Evolutionary conservation across 1,284 basidiomycete species (phyloP).

Genomic region (Puccinia brachypodii): DNA sequence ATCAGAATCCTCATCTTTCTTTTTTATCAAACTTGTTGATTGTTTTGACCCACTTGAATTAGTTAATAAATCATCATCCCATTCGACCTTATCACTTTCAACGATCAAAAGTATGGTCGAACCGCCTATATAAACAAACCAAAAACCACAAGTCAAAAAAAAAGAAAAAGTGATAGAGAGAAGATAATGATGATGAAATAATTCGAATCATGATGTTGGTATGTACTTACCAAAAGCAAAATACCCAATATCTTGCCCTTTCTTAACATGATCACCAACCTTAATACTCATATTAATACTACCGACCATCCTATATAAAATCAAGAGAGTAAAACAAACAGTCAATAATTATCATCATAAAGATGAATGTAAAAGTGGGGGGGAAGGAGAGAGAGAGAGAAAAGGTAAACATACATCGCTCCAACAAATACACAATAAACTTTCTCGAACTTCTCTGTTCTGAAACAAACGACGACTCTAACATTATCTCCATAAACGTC

Average conservation of each 20-base stretch:
- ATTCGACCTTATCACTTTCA: slow-evolving; percentile 29
- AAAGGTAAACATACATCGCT: slow-evolving; percentile 45
- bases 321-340: background rate
- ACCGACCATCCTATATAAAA: slow-evolving; percentile 40
- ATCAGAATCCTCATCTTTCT: no score
- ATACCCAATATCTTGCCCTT: slow-evolving; percentile 45
- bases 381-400: background rate
- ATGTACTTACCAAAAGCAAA: slow-evolving; percentile 43
- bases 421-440: slow-evolving; percentile 45
- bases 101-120: slow-evolving; percentile 32
- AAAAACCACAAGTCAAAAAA: background rate
- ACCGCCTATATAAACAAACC: slow-evolving; percentile 23
- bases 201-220: no score
- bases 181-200: background rate
- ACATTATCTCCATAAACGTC: slow-evolving; percentile 62
- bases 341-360: background rate
- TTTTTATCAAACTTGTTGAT: background rate
- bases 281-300: slow-evolving; percentile 44
- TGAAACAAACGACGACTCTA: slow-evolving; percentile 80
- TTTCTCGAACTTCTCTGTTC: slow-evolving; percentile 26
- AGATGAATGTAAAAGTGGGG: background rate
- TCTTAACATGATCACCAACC: slow-evolving; percentile 23
- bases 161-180: background rate
- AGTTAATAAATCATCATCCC: slow-evolving; percentile 36
- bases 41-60: slow-evolving; percentile 26